These are phyloP conservation scores for Talaromyces islandicus DNA, from an alignment of 2,329 filamentous ascomycete genomes.

Conservation along the genomic window DNA sequence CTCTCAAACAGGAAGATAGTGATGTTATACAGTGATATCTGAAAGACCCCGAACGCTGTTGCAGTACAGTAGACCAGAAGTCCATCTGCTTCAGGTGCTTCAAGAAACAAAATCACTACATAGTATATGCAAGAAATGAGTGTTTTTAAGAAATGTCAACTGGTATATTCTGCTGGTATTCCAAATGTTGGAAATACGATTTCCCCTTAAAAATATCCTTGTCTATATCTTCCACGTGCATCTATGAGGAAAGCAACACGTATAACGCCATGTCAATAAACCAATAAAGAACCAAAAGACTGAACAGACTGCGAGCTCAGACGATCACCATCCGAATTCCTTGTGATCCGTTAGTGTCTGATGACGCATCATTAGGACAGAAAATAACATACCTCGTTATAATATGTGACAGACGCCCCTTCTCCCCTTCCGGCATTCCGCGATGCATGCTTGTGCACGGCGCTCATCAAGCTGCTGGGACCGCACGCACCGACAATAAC, in stretches of 20 bases:
- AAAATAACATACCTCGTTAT: background rate
- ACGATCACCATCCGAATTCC: background rate
- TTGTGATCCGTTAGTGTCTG: background rate
- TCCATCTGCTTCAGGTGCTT: background rate
- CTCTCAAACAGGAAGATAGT: too few species aligned
- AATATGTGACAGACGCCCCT: background rate
- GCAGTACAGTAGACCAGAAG: too few species aligned
- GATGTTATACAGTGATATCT: too few species aligned
- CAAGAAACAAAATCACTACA: background rate
- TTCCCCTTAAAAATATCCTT: background rate
- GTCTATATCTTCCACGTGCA: background rate
- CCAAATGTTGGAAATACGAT: background rate
- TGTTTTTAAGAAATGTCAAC: background rate
- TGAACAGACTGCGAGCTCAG: background rate
- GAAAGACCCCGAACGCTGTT: too few species aligned
- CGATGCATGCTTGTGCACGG: background rate
- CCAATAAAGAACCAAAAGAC: background rate
- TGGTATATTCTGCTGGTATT: background rate
- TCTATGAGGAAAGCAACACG: background rate
- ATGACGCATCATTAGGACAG: background rate
- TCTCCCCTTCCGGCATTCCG: background rate
- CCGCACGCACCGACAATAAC: background rate
- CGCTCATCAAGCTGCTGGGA: background rate
- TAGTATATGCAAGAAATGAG: background rate
- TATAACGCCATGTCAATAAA: background rate